These are phyloP conservation scores for Alternaria novae-zelandiae DNA, from an alignment of 2,329 filamentous ascomycete genomes.

Conservation along the genomic window DNA sequence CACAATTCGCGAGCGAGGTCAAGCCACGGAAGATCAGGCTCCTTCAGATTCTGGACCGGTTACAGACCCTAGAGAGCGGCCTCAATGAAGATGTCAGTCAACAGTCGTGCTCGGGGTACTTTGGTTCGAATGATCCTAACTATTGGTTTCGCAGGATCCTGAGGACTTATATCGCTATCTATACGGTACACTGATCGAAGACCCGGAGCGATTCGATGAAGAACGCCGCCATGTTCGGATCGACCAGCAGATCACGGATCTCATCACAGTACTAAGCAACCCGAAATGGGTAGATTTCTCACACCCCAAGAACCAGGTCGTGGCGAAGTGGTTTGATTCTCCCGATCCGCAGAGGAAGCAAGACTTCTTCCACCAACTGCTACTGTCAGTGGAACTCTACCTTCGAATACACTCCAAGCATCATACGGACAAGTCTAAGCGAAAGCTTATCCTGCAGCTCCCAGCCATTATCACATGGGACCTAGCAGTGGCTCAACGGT, in stretches of 20 bases:
- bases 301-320: slow-evolving; percentile 71
- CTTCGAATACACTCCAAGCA: slow-evolving; percentile 69
- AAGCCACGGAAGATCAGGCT: slow-evolving; percentile 68
- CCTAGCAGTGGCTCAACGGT: slow-evolving; percentile 74
- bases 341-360: slow-evolving; percentile 65
- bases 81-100: slow-evolving; percentile 53
- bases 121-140: slow-evolving; percentile 37
- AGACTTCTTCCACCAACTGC: slow-evolving; percentile 77
- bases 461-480: slow-evolving; percentile 76
- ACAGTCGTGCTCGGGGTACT: slow-evolving; percentile 15
- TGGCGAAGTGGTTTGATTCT: slow-evolving; percentile 72
- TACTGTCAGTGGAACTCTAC: slow-evolving; percentile 75
- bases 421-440: slow-evolving; percentile 68
- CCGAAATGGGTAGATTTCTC: slow-evolving; percentile 78
- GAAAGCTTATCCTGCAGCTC: slow-evolving; percentile 68
- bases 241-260: slow-evolving; percentile 74
- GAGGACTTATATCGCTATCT: slow-evolving; percentile 61
- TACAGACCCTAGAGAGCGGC: slow-evolving; percentile 51
- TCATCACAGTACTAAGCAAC: slow-evolving; percentile 72
- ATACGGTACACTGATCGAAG: slow-evolving; percentile 71
- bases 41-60: slow-evolving; percentile 52
- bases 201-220: slow-evolving; percentile 66
- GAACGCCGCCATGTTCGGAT: slow-evolving; percentile 64
- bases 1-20: slow-evolving; percentile 65
- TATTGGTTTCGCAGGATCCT: slow-evolving; percentile 45